A percentile compares a stretch with the other conserved stretches of the same genome.
Evolutionary conservation across 805 yeast species (phyloP).

Genomic region (Candida yuanshanica): DNA sequence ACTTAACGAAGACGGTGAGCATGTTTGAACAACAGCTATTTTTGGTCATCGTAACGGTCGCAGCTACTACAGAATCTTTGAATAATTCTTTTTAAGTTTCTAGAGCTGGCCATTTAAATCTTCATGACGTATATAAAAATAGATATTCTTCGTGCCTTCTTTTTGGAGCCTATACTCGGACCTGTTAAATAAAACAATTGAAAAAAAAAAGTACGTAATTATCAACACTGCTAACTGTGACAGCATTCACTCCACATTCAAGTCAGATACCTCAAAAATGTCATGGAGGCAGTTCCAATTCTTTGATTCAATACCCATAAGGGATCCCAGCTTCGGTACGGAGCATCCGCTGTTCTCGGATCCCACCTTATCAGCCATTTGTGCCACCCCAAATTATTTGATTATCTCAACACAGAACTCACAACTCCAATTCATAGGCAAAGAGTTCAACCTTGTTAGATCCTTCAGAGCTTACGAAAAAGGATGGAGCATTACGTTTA

Average conservation of each 20-base stretch:
- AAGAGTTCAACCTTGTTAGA: slow-evolving; percentile 38
- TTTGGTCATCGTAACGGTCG: no score
- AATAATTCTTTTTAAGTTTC: no score
- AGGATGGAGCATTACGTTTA: slow-evolving; percentile 57
- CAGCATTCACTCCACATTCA: no score
- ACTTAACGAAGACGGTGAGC: no score
- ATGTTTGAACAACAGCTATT: no score
- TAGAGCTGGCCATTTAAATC: no score
- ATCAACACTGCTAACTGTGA: no score
- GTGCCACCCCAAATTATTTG: slow-evolving; percentile 51
- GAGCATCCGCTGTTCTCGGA: slow-evolving; percentile 72
- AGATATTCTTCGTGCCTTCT: neutral
- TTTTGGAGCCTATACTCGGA: neutral
- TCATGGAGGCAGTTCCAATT: slow-evolving; percentile 82
- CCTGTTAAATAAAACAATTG: neutral
- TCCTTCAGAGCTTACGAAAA: slow-evolving; percentile 60
- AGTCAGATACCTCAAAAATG: slow-evolving; percentile 8
- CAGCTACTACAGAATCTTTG: no score
- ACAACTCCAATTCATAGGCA: slow-evolving; percentile 50
- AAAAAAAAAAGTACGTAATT: neutral
- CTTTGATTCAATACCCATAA: slow-evolving; percentile 75
- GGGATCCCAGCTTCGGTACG: slow-evolving; percentile 71
- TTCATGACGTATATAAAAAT: no score
- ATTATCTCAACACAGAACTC: slow-evolving; percentile 53
- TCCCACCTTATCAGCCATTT: slow-evolving; percentile 58